These are phyloP conservation scores for Magnusiomyces paraingens DNA, from an alignment of 1,139 yeast species.

Conservation along the genomic window DNA sequence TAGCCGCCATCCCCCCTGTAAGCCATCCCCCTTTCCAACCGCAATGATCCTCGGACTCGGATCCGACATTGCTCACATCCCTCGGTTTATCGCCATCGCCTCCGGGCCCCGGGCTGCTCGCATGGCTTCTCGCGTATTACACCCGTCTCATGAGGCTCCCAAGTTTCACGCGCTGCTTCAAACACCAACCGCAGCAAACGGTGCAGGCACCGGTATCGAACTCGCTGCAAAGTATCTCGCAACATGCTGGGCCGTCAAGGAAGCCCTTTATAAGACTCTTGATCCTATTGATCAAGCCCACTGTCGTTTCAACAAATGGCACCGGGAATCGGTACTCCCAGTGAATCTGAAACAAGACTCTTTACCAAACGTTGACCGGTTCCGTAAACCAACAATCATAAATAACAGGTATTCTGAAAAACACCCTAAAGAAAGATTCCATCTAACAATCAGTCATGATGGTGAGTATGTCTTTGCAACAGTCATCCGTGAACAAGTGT, in stretches of 20 bases:
- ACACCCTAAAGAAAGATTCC: slow-evolving; percentile 42
- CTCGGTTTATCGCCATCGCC: slow-evolving; percentile 46
- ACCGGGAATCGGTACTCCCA: slow-evolving; percentile 28
- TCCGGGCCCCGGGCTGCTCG: slow-evolving; percentile 34
- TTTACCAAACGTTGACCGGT: slow-evolving; percentile 13
- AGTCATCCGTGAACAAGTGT: slow-evolving; percentile 22
- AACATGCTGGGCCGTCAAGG: slow-evolving; percentile 70
- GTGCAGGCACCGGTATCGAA: not conserved
- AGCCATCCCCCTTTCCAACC: too few relatives aligned
- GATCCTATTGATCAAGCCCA: slow-evolving; percentile 42
- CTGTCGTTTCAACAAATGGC: slow-evolving; percentile 62
- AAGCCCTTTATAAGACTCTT: slow-evolving; percentile 63
- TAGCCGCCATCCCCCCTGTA: too few relatives aligned
- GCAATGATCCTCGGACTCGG: slow-evolving; percentile 55
- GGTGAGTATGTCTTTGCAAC: slow-evolving; percentile 41
- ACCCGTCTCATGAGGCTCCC: slow-evolving; percentile 44
- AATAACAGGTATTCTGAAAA: slow-evolving; percentile 23
- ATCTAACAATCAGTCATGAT: slow-evolving; percentile 60
- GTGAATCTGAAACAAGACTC: slow-evolving; percentile 18
- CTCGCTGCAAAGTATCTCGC: slow-evolving; percentile 39
- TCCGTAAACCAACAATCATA: slow-evolving; percentile 35
- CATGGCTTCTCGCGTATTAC: slow-evolving; percentile 46
- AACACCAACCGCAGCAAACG: not conserved
- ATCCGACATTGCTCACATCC: slow-evolving; percentile 49
- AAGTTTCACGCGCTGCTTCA: slow-evolving; percentile 25